Percentiles rank a stretch among this genome's conserved stretches.
These are phyloP conservation scores for Diatrype stigma DNA, from an alignment of 2,329 filamentous ascomycete genomes.

Conservation along the genomic window DNA sequence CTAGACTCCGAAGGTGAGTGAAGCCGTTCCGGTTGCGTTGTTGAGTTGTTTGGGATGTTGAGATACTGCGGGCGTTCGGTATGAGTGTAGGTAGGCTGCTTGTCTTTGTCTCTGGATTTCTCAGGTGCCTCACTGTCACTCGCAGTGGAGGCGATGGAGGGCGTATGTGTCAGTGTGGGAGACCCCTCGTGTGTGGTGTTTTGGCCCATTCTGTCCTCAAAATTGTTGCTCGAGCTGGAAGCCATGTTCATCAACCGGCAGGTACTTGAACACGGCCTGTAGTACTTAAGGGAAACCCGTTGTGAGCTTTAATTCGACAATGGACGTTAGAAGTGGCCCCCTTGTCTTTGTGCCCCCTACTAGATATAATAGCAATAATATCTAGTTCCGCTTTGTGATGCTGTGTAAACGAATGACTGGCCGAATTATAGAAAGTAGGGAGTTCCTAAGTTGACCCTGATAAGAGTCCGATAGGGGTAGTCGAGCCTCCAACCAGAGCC, in stretches of 20 bases:
- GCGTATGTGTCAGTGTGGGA: slow-evolving; percentile 17
- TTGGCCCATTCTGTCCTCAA: background rate
- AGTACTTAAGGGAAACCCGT: too few relatives aligned
- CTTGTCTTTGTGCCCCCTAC: too few relatives aligned
- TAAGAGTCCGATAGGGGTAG: too few relatives aligned
- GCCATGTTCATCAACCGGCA: background rate
- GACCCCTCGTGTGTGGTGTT: slow-evolving; percentile 6
- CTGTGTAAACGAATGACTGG: too few relatives aligned
- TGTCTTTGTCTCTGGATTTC: slow-evolving; percentile 9
- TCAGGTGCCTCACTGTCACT: slow-evolving; percentile 7
- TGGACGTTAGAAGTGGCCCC: background rate
- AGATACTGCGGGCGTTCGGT: slow-evolving; percentile 14
- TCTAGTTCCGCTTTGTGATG: too few relatives aligned
- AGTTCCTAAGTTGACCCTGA: too few relatives aligned
- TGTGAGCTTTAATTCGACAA: background rate
- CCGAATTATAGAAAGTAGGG: too few relatives aligned
- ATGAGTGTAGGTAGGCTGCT: background rate
- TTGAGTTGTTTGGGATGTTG: slow-evolving; percentile 14
- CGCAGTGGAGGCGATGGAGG: slow-evolving; percentile 18
- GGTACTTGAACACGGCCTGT: too few relatives aligned
- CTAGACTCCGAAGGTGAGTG: slow-evolving; percentile 19
- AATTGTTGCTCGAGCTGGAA: background rate
- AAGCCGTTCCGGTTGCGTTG: slow-evolving; percentile 10
- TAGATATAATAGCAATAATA: too few relatives aligned
- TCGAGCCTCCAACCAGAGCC: too few relatives aligned